Evolutionary conservation across 805 yeast genomes (phyloP).

Genomic region (Yamadazyma kitorensis): DNA sequence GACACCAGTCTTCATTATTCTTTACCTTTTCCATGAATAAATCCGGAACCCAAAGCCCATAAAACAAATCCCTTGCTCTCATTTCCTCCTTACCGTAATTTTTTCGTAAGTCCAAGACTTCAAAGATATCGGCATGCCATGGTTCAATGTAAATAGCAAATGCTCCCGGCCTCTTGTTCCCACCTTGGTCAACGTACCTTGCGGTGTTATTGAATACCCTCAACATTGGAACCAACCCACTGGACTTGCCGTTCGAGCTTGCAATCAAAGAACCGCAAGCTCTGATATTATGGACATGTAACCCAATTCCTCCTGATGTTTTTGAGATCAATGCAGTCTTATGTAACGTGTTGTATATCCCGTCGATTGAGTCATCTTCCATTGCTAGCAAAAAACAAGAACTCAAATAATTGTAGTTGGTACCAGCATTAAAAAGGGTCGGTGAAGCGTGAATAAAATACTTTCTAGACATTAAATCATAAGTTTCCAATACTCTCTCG

Average conservation of each 20-base stretch:
- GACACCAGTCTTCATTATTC: slow-evolving; percentile 74
- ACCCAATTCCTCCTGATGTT: slow-evolving; percentile 94
- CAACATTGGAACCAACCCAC: slow-evolving; percentile 94
- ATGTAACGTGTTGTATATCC: slow-evolving; percentile 86
- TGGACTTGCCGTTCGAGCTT: slow-evolving; percentile 89
- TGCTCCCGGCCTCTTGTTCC: slow-evolving; percentile 97
- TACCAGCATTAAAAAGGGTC: slow-evolving; percentile 90
- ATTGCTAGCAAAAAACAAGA: slow-evolving; percentile 90
- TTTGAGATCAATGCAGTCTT: slow-evolving; percentile 88
- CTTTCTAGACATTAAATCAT: slow-evolving; percentile 80
- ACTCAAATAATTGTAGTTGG: slow-evolving; percentile 79
- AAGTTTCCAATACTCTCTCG: slow-evolving; percentile 71
- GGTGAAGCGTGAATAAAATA: slow-evolving; percentile 95
- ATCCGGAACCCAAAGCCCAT: slow-evolving; percentile 94
- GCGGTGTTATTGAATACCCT: slow-evolving; percentile 95
- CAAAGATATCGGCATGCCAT: slow-evolving; percentile 93
- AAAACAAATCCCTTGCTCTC: slow-evolving; percentile 89
- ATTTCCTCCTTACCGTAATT: slow-evolving; percentile 94
- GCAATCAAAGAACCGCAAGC: slow-evolving; percentile 84
- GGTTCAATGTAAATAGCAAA: slow-evolving; percentile 93
- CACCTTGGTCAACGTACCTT: slow-evolving; percentile 97
- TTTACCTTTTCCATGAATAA: slow-evolving; percentile 91
- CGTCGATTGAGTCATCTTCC: slow-evolving; percentile 94
- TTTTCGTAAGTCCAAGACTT: slow-evolving; percentile 80
- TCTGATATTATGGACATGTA: slow-evolving; percentile 84